Evolutionary conservation across 2,329 filamentous ascomycete genomes (phyloP), one percentile per base, ranked within the genome.

Genomic region (Aspergillus brunneoviolaceus): DNA sequence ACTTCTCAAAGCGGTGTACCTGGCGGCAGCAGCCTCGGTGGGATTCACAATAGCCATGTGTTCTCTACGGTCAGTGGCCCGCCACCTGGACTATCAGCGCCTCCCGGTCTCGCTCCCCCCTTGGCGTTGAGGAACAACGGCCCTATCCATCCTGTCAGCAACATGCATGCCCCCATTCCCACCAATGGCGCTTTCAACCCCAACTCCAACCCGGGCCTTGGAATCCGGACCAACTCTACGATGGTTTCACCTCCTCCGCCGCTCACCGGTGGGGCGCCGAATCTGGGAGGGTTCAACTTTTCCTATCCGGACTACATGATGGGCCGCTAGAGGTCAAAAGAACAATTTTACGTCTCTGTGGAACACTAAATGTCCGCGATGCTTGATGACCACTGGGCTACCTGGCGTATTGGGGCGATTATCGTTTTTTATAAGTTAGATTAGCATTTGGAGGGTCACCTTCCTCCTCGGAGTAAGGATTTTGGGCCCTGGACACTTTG

Each of bases 1-100:
- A 78, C 80, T 23, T 79, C 81, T 4, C 80, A 81, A 42, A 80
- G 80, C 10, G 76, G 80, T n/a, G 73, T 87, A 67, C 81, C 81
- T 45, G 84, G 84, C 33, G 85, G 87, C 72, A 85, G 81, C 65
- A 87, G 78, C 39, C 61, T 76, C n/a, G 76, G 75, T 59, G 75
- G 82, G 25, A 81, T 86, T 64, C 84, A 86, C 69, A 81, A 80
- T 9, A n/a, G 14, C 25, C 84, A 83, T 64, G 82, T 84, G 42
- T 93, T 91, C 70, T 83, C 87, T 1, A 86, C 86, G 2, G 86
- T 87, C 35, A 89, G 82, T 68, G 88, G 91, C 0, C 93, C 93
- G 25, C 93, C 93, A 12, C 93, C 93, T 0, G 93, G 93, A 2
- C 83, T 97, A 9, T 74, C 86, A 1, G 87, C 86, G 6, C 92